Evolutionary conservation across 164 flowering plant genomes (phyloP).

Genomic region (Liquidambar formosana): DNA sequence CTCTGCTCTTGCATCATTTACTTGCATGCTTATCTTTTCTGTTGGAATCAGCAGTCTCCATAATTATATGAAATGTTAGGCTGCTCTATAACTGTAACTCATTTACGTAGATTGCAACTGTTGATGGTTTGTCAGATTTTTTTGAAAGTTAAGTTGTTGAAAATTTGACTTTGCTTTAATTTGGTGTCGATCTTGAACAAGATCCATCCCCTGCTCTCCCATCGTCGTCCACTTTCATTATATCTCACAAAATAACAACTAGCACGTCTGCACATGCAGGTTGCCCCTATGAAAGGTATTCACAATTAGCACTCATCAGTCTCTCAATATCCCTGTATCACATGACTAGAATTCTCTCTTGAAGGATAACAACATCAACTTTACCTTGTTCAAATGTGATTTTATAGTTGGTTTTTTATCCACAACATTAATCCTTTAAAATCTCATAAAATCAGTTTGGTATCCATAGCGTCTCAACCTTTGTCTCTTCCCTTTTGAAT

Average conservation of each 20-base stretch:
- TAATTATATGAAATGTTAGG: neutral
- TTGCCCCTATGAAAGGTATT: neutral
- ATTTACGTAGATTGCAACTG: neutral
- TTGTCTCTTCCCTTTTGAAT: neutral
- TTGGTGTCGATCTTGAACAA: neutral
- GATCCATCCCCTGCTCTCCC: neutral
- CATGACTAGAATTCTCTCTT: neutral
- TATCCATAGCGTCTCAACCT: neutral
- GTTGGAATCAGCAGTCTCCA: neutral
- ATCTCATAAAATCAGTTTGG: neutral
- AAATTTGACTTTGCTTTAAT: neutral
- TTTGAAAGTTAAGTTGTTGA: neutral
- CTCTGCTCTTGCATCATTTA: neutral
- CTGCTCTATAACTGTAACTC: neutral
- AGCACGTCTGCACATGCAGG: neutral
- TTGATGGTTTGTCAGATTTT: neutral
- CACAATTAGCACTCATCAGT: neutral
- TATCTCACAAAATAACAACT: neutral
- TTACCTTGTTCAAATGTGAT: neutral
- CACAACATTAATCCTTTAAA: too few relatives aligned
- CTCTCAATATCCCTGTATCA: neutral
- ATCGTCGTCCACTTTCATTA: neutral
- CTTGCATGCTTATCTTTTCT: slow-evolving; percentile 4
- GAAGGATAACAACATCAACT: neutral
- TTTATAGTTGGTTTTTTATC: neutral